Base-by-base conservation (phyloP, 495 filamentous ascomycete genomes). In the Astrocystis sublimbata region DNA sequence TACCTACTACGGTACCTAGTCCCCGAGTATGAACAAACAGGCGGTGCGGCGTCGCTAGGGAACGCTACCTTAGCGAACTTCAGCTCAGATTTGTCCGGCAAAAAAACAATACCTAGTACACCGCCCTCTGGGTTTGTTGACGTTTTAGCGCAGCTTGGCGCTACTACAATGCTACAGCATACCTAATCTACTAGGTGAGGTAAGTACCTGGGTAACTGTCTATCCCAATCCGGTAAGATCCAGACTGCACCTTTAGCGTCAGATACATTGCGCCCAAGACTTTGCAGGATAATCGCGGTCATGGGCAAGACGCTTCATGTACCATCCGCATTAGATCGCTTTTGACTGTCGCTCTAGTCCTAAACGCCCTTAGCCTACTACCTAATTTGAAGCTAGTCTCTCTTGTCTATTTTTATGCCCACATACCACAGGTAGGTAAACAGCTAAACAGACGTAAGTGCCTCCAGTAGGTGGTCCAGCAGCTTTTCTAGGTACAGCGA, bases 41-140 rank as follows among this genome's bases (percentile, higher is more conserved):
- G 23, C 36, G 15, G n/a, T 24, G 10, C 1, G 46, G 13, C 8
- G 43, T 28, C 30, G 26, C 47, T 42, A 43, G 36, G 23, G 28
- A 43, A 43, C 24, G 31, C 36, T 35, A 23, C 36, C 38, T 40
- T 33, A 28, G 38, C 8, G 52, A 56, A 56, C 41, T 31, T 50
- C 56, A 38, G 43, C 42, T 49, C 7, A 33, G 30, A 30, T 38
- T 43, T 47, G 51, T 24, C 51, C 24, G 60, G 60, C 60, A 62
- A 51, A 62, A 62, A n/a, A n/a, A n/a, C n/a, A n/a, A n/a, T n/a
- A n/a, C n/a, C 26, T 55, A 6, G 19, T 31, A 47, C 50, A 62
- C 60, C 60, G 51, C 60, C 60, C 23, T 33, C 31, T 12, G 13
- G n/a, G 26, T 47, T 61, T 51, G 58, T 52, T 61, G 58, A 60